Percentiles rank a stretch among this genome's conserved stretches.
phyloP scores from a whole-genome alignment of 495 filamentous ascomycete genomes.

The Trichoderma reesei region DNA sequence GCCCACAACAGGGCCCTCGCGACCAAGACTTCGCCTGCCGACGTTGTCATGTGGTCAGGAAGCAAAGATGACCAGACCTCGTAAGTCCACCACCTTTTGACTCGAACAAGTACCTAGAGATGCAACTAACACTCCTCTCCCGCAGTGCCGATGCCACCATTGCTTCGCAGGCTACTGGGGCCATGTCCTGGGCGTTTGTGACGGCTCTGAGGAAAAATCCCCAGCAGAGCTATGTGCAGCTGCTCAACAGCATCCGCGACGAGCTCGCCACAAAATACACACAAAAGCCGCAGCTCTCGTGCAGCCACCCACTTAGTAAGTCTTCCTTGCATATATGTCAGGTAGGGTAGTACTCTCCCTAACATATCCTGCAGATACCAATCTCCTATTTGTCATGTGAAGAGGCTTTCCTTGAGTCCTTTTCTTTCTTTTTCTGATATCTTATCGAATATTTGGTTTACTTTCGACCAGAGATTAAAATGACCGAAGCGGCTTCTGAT shows the following conservation, averaged over 20 bases:
- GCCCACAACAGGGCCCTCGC: constrained; percentile 67
- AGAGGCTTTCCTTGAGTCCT: not conserved
- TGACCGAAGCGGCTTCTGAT: not conserved
- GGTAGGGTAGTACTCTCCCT: constrained; percentile 11
- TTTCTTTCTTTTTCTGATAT: not conserved
- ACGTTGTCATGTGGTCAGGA: constrained; percentile 96
- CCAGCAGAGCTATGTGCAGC: constrained; percentile 92
- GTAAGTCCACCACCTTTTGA: constrained; percentile 41
- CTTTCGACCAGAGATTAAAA: not conserved
- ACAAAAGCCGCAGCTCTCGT: constrained; percentile 94
- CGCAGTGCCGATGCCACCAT: constrained; percentile 53
- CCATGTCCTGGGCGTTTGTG: constrained; percentile 98
- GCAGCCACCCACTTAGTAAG: constrained; percentile 90
- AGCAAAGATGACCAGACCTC: constrained; percentile 95
- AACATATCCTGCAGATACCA: constrained; percentile 31
- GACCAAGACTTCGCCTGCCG: constrained; percentile 89
- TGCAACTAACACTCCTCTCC: constrained; percentile 14
- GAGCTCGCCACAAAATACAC: constrained; percentile 81
- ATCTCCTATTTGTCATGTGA: constrained; percentile 44
- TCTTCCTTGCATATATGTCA: constrained; percentile 4
- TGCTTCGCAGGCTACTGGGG: constrained; percentile 80
- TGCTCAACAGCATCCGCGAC: constrained; percentile 91
- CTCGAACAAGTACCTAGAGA: no score
- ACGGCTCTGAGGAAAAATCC: constrained; percentile 90
- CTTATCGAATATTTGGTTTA: no score